These are phyloP conservation scores for Suillus americanus DNA, from an alignment of 768 basidiomycete species.

Conservation along the genomic window DNA sequence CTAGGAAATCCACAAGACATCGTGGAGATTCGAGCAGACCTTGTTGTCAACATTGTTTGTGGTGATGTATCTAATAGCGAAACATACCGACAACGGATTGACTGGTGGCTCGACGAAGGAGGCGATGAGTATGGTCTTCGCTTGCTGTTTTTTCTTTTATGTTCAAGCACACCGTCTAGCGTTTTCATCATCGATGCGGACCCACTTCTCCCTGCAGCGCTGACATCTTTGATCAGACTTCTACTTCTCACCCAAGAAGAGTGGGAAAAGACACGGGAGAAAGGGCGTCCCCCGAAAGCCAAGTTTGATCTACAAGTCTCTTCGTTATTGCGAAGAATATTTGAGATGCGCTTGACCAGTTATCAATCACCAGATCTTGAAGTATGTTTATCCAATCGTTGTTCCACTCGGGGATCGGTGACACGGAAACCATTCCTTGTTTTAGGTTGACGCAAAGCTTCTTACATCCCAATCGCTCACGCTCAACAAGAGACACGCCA, in stretches of 20 bases:
- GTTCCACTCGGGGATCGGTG: neutral
- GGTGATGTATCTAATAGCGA: conserved; percentile 9
- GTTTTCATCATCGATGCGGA: conserved; percentile 56
- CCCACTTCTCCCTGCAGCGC: conserved; percentile 48
- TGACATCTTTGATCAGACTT: conserved; percentile 66
- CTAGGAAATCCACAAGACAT: conserved; percentile 77
- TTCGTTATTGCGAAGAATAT: conserved; percentile 45
- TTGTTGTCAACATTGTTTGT: conserved; percentile 48
- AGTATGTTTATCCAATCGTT: conserved; percentile 25
- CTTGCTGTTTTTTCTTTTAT: neutral
- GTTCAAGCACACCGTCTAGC: conserved; percentile 30
- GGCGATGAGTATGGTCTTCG: conserved; percentile 74
- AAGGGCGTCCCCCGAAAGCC: conserved; percentile 75
- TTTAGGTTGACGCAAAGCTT: conserved; percentile 52
- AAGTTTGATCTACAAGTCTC: conserved; percentile 48
- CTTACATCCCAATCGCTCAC: conserved; percentile 31
- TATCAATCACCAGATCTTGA: conserved; percentile 58
- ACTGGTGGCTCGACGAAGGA: conserved; percentile 92
- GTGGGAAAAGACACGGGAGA: conserved; percentile 58
- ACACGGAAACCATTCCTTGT: conserved; percentile 14
- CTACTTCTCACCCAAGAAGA: conserved; percentile 55
- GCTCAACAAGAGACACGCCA: conserved; percentile 56
- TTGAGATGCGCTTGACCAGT: conserved; percentile 48
- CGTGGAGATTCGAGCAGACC: conserved; percentile 75
- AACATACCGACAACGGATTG: conserved; percentile 58